Conservation (phyloP, 306 rosid species). For the Gleditsia sinensis region DNA sequence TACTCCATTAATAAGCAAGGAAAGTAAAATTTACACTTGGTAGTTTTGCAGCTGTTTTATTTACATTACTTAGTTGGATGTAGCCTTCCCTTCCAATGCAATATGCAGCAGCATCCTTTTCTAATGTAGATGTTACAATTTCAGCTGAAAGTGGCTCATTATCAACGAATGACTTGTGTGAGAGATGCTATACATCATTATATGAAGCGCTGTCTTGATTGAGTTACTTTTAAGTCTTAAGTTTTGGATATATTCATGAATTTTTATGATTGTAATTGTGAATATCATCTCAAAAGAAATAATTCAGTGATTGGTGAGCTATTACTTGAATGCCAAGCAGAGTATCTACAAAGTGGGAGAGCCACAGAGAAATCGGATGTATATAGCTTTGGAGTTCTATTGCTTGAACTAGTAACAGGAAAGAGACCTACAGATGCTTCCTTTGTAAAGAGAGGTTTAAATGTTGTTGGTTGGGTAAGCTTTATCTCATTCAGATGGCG, state of each 20-base stretch:
- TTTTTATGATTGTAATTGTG: background rate
- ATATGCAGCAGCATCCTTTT: background rate
- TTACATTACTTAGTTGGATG: no score
- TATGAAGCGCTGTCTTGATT: no score
- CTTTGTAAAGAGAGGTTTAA: conserved; percentile 80
- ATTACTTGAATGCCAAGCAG: conserved; percentile 38
- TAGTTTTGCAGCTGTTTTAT: no score
- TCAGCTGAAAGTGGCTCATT: no score
- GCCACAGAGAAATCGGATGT: conserved; percentile 95
- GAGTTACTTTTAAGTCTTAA: no score
- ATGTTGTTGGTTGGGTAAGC: conserved; percentile 97
- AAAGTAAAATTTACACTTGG: no score
- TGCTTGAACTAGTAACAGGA: conserved; percentile 93
- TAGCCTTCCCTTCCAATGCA: conserved; percentile 31
- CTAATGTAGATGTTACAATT: background rate
- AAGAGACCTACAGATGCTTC: conserved; percentile 96
- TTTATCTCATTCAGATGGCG: background rate
- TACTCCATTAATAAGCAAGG: no score
- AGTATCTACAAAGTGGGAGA: conserved; percentile 93
- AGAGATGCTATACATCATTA: no score
- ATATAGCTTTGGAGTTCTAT: conserved; percentile 86
- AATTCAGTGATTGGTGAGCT: background rate
- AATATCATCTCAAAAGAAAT: background rate
- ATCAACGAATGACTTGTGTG: no score
- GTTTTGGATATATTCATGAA: no score